Percentiles rank a stretch among this genome's conserved stretches.
Evolutionary conservation across 352 stramenopile species (phyloP).

Genomic region (Globisporangium radiosum): DNA sequence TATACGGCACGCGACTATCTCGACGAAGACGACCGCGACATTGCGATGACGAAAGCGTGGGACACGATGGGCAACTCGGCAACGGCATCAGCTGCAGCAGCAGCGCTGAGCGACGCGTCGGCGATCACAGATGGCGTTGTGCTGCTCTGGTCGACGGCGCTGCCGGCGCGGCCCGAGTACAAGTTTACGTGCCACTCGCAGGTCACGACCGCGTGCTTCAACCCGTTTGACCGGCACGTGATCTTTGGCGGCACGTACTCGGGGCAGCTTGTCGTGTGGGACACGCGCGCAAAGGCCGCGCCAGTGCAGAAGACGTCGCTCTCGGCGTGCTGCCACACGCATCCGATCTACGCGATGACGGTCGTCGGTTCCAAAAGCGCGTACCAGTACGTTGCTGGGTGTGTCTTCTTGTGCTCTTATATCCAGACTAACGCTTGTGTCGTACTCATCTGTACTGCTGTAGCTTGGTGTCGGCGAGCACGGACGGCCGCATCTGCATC

Average conservation of each 20-base stretch:
- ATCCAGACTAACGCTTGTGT: background rate
- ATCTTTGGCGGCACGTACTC: slow-evolving; percentile 84
- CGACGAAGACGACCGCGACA: slow-evolving; percentile 65
- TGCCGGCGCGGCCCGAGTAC: slow-evolving; percentile 76
- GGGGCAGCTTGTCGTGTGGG: slow-evolving; percentile 83
- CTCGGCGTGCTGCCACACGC: slow-evolving; percentile 75
- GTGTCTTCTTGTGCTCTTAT: background rate
- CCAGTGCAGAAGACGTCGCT: slow-evolving; percentile 83
- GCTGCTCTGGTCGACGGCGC: slow-evolving; percentile 79
- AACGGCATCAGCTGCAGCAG: slow-evolving; percentile 9
- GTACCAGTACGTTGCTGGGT: slow-evolving; percentile 50
- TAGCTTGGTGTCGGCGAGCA: slow-evolving; percentile 81
- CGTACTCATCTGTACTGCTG: slow-evolving; percentile 4
- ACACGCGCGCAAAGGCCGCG: slow-evolving; percentile 72
- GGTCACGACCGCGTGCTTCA: slow-evolving; percentile 82
- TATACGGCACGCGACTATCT: slow-evolving; percentile 69
- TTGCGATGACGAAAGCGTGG: slow-evolving; percentile 49
- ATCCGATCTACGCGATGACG: slow-evolving; percentile 84
- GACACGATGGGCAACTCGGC: slow-evolving; percentile 59
- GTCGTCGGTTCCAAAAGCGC: slow-evolving; percentile 77
- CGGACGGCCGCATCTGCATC: slow-evolving; percentile 78
- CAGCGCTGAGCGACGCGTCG: slow-evolving; percentile 48
- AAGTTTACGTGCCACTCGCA: slow-evolving; percentile 85
- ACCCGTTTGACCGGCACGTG: slow-evolving; percentile 81
- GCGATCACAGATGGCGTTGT: slow-evolving; percentile 73